These are phyloP conservation scores for Rhypophila decipiens DNA, from an alignment of 495 filamentous ascomycete genomes.

Conservation along the genomic window DNA sequence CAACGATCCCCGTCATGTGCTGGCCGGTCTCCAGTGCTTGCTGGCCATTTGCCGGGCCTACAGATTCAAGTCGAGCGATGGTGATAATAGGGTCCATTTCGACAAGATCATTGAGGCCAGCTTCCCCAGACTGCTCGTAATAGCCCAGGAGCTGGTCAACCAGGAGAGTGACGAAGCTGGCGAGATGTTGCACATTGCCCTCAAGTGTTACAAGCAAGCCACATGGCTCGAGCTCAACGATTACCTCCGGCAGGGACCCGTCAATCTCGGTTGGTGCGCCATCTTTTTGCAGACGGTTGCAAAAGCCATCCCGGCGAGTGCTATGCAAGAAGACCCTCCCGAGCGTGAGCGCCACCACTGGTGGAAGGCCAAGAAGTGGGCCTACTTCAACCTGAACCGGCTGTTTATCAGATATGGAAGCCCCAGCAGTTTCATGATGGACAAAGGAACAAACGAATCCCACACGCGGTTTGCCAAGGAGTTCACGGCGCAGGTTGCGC, in stretches of 20 bases:
- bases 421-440: constrained; percentile 54
- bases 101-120: constrained; percentile 88
- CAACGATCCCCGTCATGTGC: constrained; percentile 76
- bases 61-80: constrained; percentile 71
- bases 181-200: constrained; percentile 89
- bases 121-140: constrained; percentile 83
- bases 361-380: constrained; percentile 99
- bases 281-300: constrained; percentile 85
- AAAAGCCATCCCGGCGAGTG: constrained; percentile 71
- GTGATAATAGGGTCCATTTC: constrained; percentile 75
- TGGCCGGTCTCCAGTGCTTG: constrained; percentile 89
- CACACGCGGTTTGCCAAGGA: constrained; percentile 80
- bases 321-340: constrained; percentile 73
- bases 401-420: constrained; percentile 93
- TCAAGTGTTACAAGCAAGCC: constrained; percentile 96
- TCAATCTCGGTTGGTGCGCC: constrained; percentile 90
- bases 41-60: constrained; percentile 90
- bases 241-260: constrained; percentile 66
- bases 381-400: constrained; percentile 93
- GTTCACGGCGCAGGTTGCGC: constrained; percentile 86
- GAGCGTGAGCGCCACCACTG: constrained; percentile 92
- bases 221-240: constrained; percentile 89
- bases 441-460: constrained; percentile 56
- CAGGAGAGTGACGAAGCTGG: constrained; percentile 89
- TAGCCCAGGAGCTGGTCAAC: constrained; percentile 80